Evolutionary conservation across 202 grass and related monocot genomes (phyloP).

Genomic region (Zoysia matrella): DNA sequence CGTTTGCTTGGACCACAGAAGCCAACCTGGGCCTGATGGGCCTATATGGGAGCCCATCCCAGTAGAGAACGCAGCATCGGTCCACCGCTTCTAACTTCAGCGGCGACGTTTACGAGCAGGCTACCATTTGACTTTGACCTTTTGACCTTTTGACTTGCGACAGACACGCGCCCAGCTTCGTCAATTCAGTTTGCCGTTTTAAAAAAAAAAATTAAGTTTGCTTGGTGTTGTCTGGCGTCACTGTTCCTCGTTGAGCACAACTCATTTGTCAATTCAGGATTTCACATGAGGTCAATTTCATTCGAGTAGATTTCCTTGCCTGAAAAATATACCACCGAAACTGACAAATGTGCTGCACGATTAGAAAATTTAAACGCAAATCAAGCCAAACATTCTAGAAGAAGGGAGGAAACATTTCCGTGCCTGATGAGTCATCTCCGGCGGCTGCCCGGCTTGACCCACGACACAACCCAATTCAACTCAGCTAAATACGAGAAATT

Average conservation of each 20-base stretch:
- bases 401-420: background rate
- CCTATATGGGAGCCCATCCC: background rate
- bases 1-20: background rate
- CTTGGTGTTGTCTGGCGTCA: no score
- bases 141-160: background rate
- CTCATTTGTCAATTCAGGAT: no score
- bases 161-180: background rate
- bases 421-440: background rate
- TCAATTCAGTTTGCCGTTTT: background rate
- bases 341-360: background rate
- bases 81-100: background rate
- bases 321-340: no score
- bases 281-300: no score
- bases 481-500: background rate
- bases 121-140: background rate
- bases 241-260: no score
- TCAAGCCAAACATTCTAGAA: background rate
- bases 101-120: background rate
- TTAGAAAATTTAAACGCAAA: background rate
- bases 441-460: background rate
- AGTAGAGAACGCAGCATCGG: background rate
- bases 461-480: background rate
- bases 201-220: no score
- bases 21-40: background rate
- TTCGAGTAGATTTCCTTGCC: no score